These are phyloP conservation scores for Amanita rimosa DNA, from an alignment of 768 basidiomycete species.

Conservation along the genomic window DNA sequence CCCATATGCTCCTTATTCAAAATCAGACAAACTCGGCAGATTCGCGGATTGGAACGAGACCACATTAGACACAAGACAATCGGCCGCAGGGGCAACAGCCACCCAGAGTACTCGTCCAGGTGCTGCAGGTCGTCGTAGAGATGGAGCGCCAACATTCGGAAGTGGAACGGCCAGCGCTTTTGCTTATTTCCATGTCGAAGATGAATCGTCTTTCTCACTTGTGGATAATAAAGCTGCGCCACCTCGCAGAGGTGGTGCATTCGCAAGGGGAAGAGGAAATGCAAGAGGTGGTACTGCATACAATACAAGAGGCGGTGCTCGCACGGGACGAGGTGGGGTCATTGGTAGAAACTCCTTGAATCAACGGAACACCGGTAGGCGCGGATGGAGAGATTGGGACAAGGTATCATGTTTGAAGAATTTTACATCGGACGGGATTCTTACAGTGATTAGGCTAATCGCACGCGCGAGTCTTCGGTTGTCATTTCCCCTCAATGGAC, in stretches of 20 bases:
- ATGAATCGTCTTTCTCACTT: conserved; percentile 92
- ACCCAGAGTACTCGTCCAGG: conserved; percentile 38
- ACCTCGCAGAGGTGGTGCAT: conserved; percentile 59
- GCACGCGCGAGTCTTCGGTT: conserved; percentile 86
- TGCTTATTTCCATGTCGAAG: conserved; percentile 96
- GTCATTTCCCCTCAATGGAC: conserved; percentile 87
- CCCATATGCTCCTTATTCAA: conserved; percentile 97
- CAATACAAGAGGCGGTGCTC: conserved; percentile 32
- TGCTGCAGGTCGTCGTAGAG: conserved; percentile 50
- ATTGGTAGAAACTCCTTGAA: conserved; percentile 26
- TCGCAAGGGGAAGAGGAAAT: conserved; percentile 45
- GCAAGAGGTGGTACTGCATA: conserved; percentile 34
- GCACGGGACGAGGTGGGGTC: conserved; percentile 35
- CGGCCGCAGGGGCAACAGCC: conserved; percentile 34
- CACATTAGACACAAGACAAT: conserved; percentile 50
- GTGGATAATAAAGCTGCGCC: conserved; percentile 80
- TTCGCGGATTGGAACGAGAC: conserved; percentile 97
- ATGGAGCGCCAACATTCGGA: conserved; percentile 79
- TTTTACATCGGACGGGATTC: no score
- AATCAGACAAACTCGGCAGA: conserved; percentile 95
- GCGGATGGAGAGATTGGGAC: conserved; percentile 91
- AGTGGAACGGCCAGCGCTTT: conserved; percentile 87
- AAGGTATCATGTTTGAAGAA: conserved; percentile 41
- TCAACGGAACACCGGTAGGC: conserved; percentile 38
- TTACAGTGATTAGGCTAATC: conserved; percentile 42